Conservation (phyloP, 1,139 yeast species). For the Kurtzmaniella quercitrusa region DNA sequence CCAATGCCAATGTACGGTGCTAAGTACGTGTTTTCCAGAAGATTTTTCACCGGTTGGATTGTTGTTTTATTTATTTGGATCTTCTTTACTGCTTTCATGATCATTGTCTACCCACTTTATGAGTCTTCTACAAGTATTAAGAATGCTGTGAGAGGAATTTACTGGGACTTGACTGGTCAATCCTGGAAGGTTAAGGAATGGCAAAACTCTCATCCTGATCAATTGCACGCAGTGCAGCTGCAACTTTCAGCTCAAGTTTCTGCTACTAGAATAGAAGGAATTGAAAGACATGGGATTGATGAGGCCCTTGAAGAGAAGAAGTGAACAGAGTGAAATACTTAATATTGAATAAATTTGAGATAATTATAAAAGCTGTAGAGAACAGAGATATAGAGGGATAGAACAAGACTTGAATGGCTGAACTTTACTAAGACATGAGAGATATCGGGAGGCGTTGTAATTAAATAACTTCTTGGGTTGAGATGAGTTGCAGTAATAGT, state of each 20-base stretch:
- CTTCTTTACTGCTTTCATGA: slow-evolving; percentile 52
- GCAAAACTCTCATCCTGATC: slow-evolving; percentile 68
- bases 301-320: slow-evolving; percentile 21
- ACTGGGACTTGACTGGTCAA: slow-evolving; percentile 82
- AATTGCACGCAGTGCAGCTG: slow-evolving; percentile 61
- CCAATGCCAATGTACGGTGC: slow-evolving; percentile 90
- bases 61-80: slow-evolving; percentile 72
- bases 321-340: slow-evolving; percentile 1
- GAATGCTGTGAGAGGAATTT: slow-evolving; percentile 66
- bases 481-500: too few relatives aligned
- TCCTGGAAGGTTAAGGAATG: slow-evolving; percentile 64
- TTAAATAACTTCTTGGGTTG: too few relatives aligned
- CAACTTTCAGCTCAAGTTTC: slow-evolving; percentile 44
- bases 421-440: too few relatives aligned
- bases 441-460: too few relatives aligned
- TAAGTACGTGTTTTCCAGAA: slow-evolving; percentile 62
- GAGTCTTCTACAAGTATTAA: slow-evolving; percentile 65
- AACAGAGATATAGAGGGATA: neutral
- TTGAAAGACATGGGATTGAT: slow-evolving; percentile 22
- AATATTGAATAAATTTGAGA: neutral
- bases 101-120: slow-evolving; percentile 57
- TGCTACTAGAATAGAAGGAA: slow-evolving; percentile 27
- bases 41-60: slow-evolving; percentile 81
- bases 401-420: too few relatives aligned
- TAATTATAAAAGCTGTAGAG: neutral